phyloP scores from a whole-genome alignment of 148 eudicot genomes.

The Oxyria digyna region DNA sequence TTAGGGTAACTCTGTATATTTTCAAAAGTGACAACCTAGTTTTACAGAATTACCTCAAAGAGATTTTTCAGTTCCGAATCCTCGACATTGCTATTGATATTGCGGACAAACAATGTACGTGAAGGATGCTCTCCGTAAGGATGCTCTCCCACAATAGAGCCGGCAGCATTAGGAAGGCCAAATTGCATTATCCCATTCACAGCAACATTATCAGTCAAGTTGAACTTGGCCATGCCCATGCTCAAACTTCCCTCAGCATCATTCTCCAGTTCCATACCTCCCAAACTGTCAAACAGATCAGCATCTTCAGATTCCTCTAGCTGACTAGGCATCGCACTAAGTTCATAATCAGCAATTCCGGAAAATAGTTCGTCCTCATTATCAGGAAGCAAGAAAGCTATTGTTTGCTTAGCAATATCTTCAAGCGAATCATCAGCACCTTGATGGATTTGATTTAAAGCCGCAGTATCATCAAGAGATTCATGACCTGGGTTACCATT shows the following conservation, averaged over 20 bases:
- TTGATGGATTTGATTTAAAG: constrained; percentile 27
- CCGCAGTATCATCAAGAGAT: constrained; percentile 39
- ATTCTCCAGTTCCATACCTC: constrained; percentile 82
- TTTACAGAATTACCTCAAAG: constrained; percentile 54
- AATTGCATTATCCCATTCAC: constrained; percentile 40
- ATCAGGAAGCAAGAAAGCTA: constrained; percentile 63
- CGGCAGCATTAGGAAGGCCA: constrained; percentile 43
- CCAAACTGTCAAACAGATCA: constrained; percentile 77
- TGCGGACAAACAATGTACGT: constrained; percentile 84
- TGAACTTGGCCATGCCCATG: constrained; percentile 38
- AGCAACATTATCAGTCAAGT: constrained; percentile 44
- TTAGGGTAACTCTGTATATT: neutral
- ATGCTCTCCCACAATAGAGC: constrained; percentile 69
- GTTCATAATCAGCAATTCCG: constrained; percentile 54
- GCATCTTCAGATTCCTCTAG: constrained; percentile 62
- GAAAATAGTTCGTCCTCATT: constrained; percentile 89
- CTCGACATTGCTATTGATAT: constrained; percentile 85
- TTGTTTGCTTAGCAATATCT: constrained; percentile 26
- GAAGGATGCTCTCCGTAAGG: constrained; percentile 91
- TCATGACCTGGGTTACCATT: constrained; percentile 28
- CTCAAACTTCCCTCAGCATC: constrained; percentile 39
- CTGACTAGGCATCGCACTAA: constrained; percentile 30
- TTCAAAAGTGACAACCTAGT: neutral
- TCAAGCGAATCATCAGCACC: constrained; percentile 32
- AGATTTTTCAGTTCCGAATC: constrained; percentile 62